A percentile compares a stretch with the other conserved stretches of the same genome.
These are phyloP conservation scores for Lenwebbia sp. DNA, from an alignment of 345 rosid genomes.

Conservation along the genomic window DNA sequence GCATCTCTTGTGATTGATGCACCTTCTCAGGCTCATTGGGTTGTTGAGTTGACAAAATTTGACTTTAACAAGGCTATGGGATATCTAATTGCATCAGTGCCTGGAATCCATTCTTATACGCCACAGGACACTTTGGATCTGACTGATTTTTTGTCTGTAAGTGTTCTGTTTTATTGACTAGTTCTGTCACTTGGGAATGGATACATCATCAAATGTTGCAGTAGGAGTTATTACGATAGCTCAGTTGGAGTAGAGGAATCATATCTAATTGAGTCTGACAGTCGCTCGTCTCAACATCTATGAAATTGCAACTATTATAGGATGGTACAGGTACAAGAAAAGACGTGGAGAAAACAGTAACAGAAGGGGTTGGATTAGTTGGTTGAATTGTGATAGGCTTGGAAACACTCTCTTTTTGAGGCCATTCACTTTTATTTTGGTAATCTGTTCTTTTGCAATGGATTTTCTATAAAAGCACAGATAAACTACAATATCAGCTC, in stretches of 20 bases:
- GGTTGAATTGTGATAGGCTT: neutral
- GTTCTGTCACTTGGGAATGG: neutral
- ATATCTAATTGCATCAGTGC: constrained; percentile 72
- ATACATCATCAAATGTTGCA: neutral
- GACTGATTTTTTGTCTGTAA: constrained; percentile 13
- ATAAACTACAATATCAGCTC: neutral
- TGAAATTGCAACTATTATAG: neutral
- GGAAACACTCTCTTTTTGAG: neutral
- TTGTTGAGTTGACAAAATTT: constrained; percentile 57
- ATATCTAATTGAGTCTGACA: neutral
- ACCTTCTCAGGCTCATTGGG: constrained; percentile 83
- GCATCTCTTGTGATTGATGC: constrained; percentile 75
- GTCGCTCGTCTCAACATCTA: neutral
- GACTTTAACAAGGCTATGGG: constrained; percentile 64
- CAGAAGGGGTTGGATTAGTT: neutral
- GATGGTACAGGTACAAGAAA: neutral
- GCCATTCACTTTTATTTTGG: neutral
- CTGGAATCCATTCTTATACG: constrained; percentile 67
- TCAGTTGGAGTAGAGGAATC: neutral
- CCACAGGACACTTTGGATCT: constrained; percentile 18
- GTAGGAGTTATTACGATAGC: neutral
- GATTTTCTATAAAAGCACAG: neutral
- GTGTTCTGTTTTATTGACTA: neutral
- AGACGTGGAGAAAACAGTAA: neutral
- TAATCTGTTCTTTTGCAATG: neutral